A percentile compares a stretch with the other conserved stretches of the same genome.
Evolutionary conservation across 768 basidiomycete genomes (phyloP).

Genomic region (Trametes sanguinea): DNA sequence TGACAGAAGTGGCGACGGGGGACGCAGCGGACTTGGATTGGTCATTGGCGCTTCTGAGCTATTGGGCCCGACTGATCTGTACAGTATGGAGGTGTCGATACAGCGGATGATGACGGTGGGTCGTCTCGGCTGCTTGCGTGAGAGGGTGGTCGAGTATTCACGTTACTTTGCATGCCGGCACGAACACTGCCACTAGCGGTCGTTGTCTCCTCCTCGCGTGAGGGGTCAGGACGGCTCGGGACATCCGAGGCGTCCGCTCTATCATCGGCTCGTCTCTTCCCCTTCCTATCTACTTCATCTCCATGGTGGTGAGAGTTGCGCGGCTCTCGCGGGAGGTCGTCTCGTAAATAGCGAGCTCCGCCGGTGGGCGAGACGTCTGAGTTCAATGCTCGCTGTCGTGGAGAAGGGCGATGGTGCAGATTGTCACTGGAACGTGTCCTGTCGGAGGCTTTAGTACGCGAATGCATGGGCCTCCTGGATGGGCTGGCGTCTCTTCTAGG

Average conservation of each 20-base stretch:
- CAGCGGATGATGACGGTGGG: not conserved
- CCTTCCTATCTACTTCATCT: slow-evolving; percentile 10
- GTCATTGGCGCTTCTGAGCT: not conserved
- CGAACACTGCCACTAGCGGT: slow-evolving; percentile 2
- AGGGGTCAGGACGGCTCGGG: not conserved
- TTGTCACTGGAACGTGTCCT: not conserved
- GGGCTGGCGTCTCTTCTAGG: not conserved
- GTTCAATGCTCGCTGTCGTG: not conserved
- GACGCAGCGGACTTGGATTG: not conserved
- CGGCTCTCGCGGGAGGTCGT: not conserved
- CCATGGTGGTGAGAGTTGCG: slow-evolving; percentile 1
- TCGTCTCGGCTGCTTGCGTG: not conserved
- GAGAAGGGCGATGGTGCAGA: not conserved
- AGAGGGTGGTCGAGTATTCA: not conserved
- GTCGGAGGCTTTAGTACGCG: not conserved
- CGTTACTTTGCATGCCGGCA: slow-evolving; percentile 15
- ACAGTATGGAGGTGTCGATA: slow-evolving; percentile 6
- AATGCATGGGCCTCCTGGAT: not conserved
- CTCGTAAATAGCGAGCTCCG: not conserved
- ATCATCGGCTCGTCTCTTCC: slow-evolving; percentile 18
- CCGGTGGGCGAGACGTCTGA: not conserved
- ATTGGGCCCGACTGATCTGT: not conserved
- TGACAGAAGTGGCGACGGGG: not conserved
- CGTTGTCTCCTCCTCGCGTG: slow-evolving; percentile 1
- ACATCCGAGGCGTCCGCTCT: slow-evolving; percentile 4